Conservation (phyloP, 805 yeast genomes). For the Saccharomycopsis sp. region DNA sequence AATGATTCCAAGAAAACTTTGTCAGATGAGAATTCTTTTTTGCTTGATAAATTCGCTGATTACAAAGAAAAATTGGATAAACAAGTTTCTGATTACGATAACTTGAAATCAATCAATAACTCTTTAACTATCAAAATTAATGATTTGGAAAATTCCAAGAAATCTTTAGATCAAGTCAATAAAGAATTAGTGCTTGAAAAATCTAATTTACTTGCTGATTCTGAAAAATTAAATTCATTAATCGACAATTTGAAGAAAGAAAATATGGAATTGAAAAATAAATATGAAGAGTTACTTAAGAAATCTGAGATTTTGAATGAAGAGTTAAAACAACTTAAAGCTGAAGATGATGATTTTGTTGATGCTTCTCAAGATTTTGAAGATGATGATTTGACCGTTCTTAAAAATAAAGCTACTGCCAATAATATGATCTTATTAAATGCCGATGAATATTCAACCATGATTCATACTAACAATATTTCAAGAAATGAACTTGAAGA, state of each 20-base stretch:
- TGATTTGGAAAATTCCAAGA: not conserved
- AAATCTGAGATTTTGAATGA: not conserved
- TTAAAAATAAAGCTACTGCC: conserved; percentile 25
- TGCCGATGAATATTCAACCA: conserved; percentile 28
- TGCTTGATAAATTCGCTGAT: too few species aligned
- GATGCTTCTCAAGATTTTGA: conserved; percentile 16
- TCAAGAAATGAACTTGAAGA: conserved; percentile 25
- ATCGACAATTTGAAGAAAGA: not conserved
- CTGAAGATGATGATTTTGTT: conserved; percentile 8
- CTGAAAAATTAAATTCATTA: not conserved
- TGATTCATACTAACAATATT: conserved; percentile 3
- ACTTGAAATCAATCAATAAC: too few species aligned
- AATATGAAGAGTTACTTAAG: not conserved
- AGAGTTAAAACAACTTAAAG: not conserved
- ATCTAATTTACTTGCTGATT: not conserved
- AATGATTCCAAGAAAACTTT: conserved; percentile 3
- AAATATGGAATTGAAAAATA: conserved; percentile 1
- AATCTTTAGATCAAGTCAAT: not conserved
- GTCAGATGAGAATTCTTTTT: not conserved
- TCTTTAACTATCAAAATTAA: not conserved
- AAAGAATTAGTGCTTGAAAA: conserved; percentile 1
- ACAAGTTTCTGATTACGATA: too few species aligned
- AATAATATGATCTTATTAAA: conserved; percentile 36
- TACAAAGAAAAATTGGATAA: not conserved
- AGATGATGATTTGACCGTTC: conserved; percentile 4